A percentile compares a stretch with the other conserved stretches of the same genome.
phyloP scores from a whole-genome alignment of 768 basidiomycete species.

The Asterophora lycoperdoides region DNA sequence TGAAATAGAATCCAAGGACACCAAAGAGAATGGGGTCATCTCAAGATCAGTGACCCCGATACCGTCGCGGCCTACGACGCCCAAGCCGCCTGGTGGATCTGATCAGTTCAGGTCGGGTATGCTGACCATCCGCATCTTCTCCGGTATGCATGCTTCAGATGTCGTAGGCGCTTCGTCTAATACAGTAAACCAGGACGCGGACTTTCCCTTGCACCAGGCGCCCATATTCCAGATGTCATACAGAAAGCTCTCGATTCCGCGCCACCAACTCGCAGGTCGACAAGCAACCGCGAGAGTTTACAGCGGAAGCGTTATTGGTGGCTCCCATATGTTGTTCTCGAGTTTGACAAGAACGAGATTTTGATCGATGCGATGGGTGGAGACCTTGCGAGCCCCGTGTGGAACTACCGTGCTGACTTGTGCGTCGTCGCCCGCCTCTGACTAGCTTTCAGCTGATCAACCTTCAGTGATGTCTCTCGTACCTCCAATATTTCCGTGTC shows the following conservation, averaged over 20 bases:
- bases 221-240: constrained; percentile 78
- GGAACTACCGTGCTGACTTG: constrained; percentile 97
- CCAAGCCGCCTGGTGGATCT: constrained; percentile 49
- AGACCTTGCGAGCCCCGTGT: constrained; percentile 83
- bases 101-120: constrained; percentile 83
- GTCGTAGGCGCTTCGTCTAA: not conserved
- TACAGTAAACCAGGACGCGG: constrained; percentile 56
- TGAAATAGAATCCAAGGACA: constrained; percentile 58
- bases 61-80: constrained; percentile 77
- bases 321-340: constrained; percentile 96
- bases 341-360: constrained; percentile 97
- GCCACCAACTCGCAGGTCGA: constrained; percentile 49
- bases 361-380: constrained; percentile 94
- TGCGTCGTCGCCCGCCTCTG: constrained; percentile 47
- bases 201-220: constrained; percentile 73
- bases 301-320: constrained; percentile 94
- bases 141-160: constrained; percentile 48
- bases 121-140: constrained; percentile 95
- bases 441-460: not conserved
- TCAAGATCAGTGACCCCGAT: constrained; percentile 81
- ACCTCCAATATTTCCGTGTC: constrained; percentile 90
- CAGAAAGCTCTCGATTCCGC: constrained; percentile 71
- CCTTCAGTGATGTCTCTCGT: constrained; percentile 84
- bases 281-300: constrained; percentile 83
- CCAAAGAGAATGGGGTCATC: constrained; percentile 62